Conservation (phyloP, 176 grass and related monocot species). For the Bolboschoenus planiculmis region DNA sequence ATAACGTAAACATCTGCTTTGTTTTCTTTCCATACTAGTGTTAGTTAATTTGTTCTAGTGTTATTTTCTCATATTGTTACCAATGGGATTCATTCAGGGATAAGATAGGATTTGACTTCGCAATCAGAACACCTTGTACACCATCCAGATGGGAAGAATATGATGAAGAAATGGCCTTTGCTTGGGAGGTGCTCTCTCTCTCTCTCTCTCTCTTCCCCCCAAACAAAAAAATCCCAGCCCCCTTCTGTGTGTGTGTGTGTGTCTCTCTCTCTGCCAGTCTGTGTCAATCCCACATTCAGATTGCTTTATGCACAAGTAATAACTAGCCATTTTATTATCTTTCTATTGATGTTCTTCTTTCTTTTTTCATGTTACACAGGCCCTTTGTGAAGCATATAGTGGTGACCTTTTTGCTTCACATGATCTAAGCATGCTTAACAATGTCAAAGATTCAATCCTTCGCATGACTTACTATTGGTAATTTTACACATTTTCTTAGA, state of each 20-base stretch:
- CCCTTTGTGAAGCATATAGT: conserved; percentile 66
- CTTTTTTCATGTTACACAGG: conserved; percentile 36
- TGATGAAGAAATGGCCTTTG: conserved; percentile 72
- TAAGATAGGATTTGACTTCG: conserved; percentile 87
- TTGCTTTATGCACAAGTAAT: not conserved
- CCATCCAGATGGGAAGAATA: conserved; percentile 96
- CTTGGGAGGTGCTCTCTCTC: conserved; percentile 66
- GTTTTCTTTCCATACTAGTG: not conserved
- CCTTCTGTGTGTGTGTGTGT: too few species aligned
- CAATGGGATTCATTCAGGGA: conserved; percentile 37
- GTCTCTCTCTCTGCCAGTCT: too few species aligned
- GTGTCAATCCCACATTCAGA: not conserved
- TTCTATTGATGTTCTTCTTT: not conserved
- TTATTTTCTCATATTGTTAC: not conserved
- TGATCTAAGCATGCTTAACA: conserved; percentile 50
- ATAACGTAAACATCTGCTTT: conserved; percentile 40
- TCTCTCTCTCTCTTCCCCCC: not conserved
- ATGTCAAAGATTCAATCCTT: conserved; percentile 60
- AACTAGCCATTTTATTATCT: not conserved
- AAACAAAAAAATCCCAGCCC: not conserved
- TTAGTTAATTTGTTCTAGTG: not conserved
- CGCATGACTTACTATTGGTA: conserved; percentile 97
- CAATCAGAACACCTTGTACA: conserved; percentile 94
- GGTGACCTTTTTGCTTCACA: conserved; percentile 56
- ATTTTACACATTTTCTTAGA: not conserved